Evolutionary conservation across 108 stramenopile genomes (phyloP).

Genomic region (Cyclostephanos invisitatus): DNA sequence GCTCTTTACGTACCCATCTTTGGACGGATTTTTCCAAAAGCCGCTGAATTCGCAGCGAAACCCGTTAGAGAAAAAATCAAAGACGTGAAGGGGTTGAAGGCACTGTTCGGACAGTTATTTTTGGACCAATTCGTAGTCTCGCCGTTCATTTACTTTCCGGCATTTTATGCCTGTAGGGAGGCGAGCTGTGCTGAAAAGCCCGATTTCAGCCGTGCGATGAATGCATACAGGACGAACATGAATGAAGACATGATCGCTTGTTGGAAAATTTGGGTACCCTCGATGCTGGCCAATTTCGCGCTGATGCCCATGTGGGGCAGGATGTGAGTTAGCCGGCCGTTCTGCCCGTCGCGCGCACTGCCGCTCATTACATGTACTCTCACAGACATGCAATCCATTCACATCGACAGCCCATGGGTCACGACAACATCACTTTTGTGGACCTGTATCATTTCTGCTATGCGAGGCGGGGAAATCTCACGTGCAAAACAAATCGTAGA

Average conservation of each 20-base stretch:
- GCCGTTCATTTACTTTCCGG: slow-evolving; percentile 91
- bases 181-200: slow-evolving; percentile 62
- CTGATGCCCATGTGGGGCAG: slow-evolving; percentile 91
- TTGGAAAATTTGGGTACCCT: slow-evolving; percentile 90
- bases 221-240: slow-evolving; percentile 67
- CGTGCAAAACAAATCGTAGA: not conserved
- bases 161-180: slow-evolving; percentile 86
- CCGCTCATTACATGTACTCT: too few relatives aligned
- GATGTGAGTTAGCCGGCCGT: slow-evolving; percentile 33
- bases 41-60: slow-evolving; percentile 74
- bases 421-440: slow-evolving; percentile 79
- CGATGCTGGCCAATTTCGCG: slow-evolving; percentile 82
- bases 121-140: slow-evolving; percentile 81
- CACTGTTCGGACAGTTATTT: slow-evolving; percentile 57
- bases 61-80: slow-evolving; percentile 73
- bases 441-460: slow-evolving; percentile 84
- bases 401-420: slow-evolving; percentile 58
- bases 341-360: too few relatives aligned
- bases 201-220: slow-evolving; percentile 57
- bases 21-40: slow-evolving; percentile 75
- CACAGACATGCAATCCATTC: too few relatives aligned
- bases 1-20: slow-evolving; percentile 85
- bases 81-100: slow-evolving; percentile 61
- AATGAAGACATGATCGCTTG: slow-evolving; percentile 76
- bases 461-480: slow-evolving; percentile 68